Base-by-base conservation (phyloP, 2,329 filamentous ascomycete species). In the Aspergillus udagawae region DNA sequence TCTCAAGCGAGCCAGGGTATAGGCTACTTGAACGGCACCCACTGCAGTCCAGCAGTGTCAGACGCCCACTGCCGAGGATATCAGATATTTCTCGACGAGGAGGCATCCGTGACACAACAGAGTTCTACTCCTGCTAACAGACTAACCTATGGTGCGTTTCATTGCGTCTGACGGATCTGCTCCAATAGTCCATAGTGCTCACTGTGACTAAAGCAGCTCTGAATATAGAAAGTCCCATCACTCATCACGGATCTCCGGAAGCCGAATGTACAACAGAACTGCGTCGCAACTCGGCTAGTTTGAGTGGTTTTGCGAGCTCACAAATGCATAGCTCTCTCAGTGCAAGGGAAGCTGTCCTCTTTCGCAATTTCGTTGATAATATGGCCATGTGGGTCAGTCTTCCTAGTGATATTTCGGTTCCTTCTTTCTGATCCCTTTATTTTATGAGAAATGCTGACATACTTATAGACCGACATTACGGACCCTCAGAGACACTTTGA, bases 321-420 rank as follows among this genome's bases (percentile, higher is more conserved):
- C 32, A n/a, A 38, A 7, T 5, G 2, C 32, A 38, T 17, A 21
- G 14, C 5, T 7, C 47, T 2, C 57, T 66, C 3, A 67, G 56
- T 14, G 58, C 58, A 25, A 54, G 66, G 27, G 64, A 67, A 47
- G 64, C 66, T 4, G 54, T 55, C 2, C 29, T 69, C 21, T 60
- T 69, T 51, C 60, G 67, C 2, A 69, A 71, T 29, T 74, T 69
- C 53, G 65, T 71, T 17, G 67, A 72, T 45, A 69, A 72, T 14
- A 67, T 74, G 54, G 72, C 68, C 3, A 61, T 68, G 6, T 72
- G 70, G 69, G 67, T 73, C 51, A 21, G 64, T 55, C 7, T 21
- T 10, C 41, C n/a, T 3, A 3, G 3, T 0, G 3, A 27, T 35
- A 8, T 35, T 38, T 17, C 17, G 21, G 10, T 48, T 23, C 10